These are phyloP conservation scores for Solanum sejunctum DNA, from an alignment of 257 asterid species.

Conservation along the genomic window DNA sequence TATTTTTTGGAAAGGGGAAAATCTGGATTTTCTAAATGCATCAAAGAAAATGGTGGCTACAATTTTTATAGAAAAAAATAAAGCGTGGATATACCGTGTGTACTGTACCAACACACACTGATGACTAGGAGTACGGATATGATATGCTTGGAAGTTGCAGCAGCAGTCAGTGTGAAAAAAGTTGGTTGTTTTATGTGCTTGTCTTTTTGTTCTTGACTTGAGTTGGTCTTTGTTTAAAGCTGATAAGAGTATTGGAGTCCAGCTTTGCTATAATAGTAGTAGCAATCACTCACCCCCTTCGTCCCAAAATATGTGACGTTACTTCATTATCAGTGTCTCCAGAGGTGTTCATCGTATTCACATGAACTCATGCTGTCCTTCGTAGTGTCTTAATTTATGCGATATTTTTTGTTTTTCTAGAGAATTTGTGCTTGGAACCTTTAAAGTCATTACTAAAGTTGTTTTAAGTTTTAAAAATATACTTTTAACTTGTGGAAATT, in stretches of 20 bases:
- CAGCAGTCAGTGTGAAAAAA: neutral
- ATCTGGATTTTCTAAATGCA: neutral
- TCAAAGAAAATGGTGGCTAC: neutral
- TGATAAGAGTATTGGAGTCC: neutral
- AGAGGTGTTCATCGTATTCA: no score
- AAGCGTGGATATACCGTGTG: neutral
- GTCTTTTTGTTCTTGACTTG: neutral
- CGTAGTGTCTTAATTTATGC: no score
- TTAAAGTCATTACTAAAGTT: no score
- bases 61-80: neutral
- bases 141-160: neutral
- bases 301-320: no score
- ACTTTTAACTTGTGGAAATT: no score
- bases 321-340: no score
- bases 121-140: neutral
- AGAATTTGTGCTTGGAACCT: no score
- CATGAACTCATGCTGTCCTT: no score
- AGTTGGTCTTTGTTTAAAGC: neutral
- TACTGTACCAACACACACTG: no score
- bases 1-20: neutral
- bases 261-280: neutral
- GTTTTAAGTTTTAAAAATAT: no score
- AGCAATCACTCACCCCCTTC: no score
- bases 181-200: neutral
- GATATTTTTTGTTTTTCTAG: no score